A percentile compares a stretch with the other conserved stretches of the same genome.
Conservation (phyloP, 1,139 yeast species). For the Blastobotrys proliferans region DNA sequence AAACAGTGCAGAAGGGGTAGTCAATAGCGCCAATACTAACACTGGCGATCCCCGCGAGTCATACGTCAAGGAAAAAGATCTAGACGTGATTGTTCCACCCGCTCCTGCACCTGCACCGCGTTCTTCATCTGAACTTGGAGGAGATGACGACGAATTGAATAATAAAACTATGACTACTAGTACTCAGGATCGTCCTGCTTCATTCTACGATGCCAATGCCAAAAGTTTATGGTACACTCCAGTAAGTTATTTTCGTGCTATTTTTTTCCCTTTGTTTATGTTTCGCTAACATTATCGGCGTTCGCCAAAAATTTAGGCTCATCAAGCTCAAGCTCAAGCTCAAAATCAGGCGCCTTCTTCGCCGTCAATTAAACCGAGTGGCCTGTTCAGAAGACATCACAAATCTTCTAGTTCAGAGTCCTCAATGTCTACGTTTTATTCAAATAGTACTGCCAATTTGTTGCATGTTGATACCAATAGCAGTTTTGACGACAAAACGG, state of each 20-base stretch:
- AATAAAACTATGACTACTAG: not conserved
- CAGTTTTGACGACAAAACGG: not conserved
- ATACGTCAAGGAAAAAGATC: constrained; percentile 1
- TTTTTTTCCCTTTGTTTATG: not conserved
- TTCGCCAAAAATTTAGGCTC: too few relatives aligned
- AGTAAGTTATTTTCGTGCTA: not conserved
- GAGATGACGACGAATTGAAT: constrained; percentile 1
- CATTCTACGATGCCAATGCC: too few relatives aligned
- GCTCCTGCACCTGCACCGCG: not conserved
- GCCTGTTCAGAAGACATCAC: constrained; percentile 55
- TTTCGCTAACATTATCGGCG: too few relatives aligned
- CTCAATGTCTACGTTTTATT: constrained; percentile 24
- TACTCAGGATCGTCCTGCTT: too few relatives aligned
- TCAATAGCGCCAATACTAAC: too few relatives aligned
- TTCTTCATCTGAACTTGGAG: not conserved
- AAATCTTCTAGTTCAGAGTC: constrained; percentile 57
- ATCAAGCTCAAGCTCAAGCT: too few relatives aligned
- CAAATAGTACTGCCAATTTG: constrained; percentile 5
- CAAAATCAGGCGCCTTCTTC: constrained; percentile 36
- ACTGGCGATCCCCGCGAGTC: not conserved
- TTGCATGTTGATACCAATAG: constrained; percentile 1
- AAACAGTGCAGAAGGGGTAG: constrained; percentile 8
- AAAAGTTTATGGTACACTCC: not conserved
- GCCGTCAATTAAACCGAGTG: constrained; percentile 40
- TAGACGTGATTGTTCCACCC: too few relatives aligned